These are phyloP conservation scores for Gyrodon lividus DNA, from an alignment of 768 basidiomycete species.

Conservation along the genomic window DNA sequence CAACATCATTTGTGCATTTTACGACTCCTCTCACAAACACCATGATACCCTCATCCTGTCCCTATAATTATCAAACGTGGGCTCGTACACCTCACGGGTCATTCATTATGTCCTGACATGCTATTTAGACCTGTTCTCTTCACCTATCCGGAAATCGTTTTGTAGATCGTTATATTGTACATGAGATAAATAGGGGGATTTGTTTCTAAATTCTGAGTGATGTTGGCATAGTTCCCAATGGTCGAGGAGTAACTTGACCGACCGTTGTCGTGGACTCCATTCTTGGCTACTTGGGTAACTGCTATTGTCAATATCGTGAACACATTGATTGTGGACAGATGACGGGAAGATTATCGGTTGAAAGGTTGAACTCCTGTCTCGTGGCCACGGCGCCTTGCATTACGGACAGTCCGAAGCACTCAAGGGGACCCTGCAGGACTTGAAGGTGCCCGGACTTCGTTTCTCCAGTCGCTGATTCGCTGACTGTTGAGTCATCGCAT, in stretches of 20 bases:
- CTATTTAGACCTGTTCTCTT: constrained; percentile 18
- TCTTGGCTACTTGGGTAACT: neutral
- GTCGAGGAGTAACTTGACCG: no score
- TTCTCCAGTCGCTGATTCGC: neutral
- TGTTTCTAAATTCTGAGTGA: neutral
- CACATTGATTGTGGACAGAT: no score
- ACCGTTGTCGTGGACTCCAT: no score
- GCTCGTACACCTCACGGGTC: constrained; percentile 22
- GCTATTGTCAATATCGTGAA: neutral
- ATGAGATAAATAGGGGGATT: constrained; percentile 2
- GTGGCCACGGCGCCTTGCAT: neutral
- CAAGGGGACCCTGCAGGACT: neutral
- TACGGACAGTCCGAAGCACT: constrained; percentile 2
- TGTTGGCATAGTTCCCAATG: neutral
- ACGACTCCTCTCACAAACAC: constrained; percentile 28
- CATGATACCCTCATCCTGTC: constrained; percentile 35
- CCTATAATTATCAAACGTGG: constrained; percentile 26
- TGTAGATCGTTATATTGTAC: constrained; percentile 20
- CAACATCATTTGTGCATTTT: constrained; percentile 29
- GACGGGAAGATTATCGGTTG: constrained; percentile 22
- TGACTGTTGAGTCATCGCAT: constrained; percentile 24
- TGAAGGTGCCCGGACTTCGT: neutral
- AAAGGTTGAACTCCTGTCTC: neutral
- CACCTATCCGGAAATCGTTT: constrained; percentile 12
- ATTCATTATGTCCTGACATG: constrained; percentile 13